phyloP scores from a whole-genome alignment of 805 yeast species.

The Yarrowia yakushimensis region DNA sequence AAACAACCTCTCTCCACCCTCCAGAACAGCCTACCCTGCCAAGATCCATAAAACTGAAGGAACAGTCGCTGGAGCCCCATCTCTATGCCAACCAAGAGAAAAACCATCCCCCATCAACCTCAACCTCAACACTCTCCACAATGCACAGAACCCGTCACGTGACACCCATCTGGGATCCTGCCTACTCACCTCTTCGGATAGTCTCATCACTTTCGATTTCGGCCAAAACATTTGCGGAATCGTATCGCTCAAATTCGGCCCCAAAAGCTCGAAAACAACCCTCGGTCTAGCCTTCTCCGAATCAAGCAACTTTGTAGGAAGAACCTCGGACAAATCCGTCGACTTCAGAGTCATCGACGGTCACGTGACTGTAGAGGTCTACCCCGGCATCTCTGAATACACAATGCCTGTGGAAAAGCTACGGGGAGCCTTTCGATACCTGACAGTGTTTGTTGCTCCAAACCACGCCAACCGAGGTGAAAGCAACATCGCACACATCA shows the following conservation, averaged over 20 bases:
- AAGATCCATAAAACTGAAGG: background rate
- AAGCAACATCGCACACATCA: background rate
- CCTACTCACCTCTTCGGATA: background rate
- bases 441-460: background rate
- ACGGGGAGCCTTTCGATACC: background rate
- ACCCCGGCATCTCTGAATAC: background rate
- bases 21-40: background rate
- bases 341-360: background rate
- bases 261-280: background rate
- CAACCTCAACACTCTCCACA: background rate
- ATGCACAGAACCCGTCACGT: background rate
- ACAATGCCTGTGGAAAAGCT: background rate
- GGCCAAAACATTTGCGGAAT: constrained; percentile 5
- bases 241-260: background rate
- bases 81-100: background rate
- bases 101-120: background rate
- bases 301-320: background rate
- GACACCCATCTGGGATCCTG: background rate
- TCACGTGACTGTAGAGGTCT: background rate
- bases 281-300: constrained; percentile 6
- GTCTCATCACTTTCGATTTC: background rate
- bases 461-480: too few species aligned
- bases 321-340: constrained; percentile 12
- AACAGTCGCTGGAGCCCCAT: background rate
- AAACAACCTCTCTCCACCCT: background rate